Evolutionary conservation across 140 eudicot species (phyloP).

Genomic region (Stevia rebaudiana): DNA sequence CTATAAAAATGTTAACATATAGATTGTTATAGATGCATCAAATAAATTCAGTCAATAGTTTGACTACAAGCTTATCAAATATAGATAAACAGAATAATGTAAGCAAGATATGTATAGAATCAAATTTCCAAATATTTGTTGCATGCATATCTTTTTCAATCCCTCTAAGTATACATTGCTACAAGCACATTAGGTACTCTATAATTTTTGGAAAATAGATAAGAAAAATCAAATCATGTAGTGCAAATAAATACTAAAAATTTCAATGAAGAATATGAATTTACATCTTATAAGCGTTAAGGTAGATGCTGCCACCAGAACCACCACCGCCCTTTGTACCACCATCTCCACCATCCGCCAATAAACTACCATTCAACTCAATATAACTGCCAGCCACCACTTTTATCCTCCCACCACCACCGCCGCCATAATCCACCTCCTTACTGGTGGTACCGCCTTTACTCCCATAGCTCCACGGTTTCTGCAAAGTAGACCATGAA

Average conservation of each 20-base stretch:
- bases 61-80: not conserved
- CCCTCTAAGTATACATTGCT: slow-evolving; percentile 16
- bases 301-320: slow-evolving; percentile 92
- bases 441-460: slow-evolving; percentile 82
- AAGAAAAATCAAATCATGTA: not conserved
- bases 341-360: slow-evolving; percentile 95
- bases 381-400: slow-evolving; percentile 27
- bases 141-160: not conserved
- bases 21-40: slow-evolving; percentile 12
- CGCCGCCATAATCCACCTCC: slow-evolving; percentile 89
- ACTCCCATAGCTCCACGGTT: slow-evolving; percentile 89
- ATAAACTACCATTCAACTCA: slow-evolving; percentile 65
- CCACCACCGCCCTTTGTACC: slow-evolving; percentile 89
- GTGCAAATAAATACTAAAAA: not conserved
- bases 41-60: not conserved
- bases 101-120: slow-evolving; percentile 1
- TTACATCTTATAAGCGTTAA: slow-evolving; percentile 80
- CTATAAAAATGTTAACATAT: slow-evolving; percentile 4
- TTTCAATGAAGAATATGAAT: slow-evolving; percentile 14
- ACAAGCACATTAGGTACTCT: not conserved
- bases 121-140: not conserved
- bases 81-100: not conserved
- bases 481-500: slow-evolving; percentile 59
- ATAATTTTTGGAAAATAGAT: not conserved
- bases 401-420: slow-evolving; percentile 84